Conservation (phyloP, 176 grass and related monocot genomes). For the Ensete ventricosum region DNA sequence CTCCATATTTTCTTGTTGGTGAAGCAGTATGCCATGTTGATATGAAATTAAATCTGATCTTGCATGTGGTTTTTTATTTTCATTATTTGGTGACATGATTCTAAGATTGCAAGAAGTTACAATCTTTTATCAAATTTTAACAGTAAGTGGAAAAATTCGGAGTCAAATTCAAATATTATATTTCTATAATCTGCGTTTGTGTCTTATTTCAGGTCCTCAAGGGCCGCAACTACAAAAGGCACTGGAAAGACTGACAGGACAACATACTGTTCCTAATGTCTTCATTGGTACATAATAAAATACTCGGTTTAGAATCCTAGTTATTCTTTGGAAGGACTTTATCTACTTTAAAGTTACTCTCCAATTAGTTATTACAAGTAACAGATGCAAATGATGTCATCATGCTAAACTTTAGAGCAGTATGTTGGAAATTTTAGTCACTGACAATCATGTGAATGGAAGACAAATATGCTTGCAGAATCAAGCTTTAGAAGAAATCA, state of each 20-base stretch:
- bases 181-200: neutral
- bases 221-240: conserved; percentile 11
- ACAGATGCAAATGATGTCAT: too few relatives aligned
- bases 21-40: too few relatives aligned
- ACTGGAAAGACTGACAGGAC: conserved; percentile 5
- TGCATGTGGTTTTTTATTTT: too few relatives aligned
- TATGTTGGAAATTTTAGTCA: too few relatives aligned
- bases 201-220: conserved; percentile 13
- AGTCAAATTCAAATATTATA: neutral
- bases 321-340: neutral
- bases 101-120: too few relatives aligned
- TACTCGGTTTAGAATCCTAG: neutral
- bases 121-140: neutral
- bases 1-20: too few relatives aligned
- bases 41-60: too few relatives aligned
- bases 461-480: too few relatives aligned
- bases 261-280: conserved; percentile 15
- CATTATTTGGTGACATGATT: too few relatives aligned
- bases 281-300: neutral
- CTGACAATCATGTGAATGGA: too few relatives aligned
- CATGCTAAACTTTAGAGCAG: too few relatives aligned
- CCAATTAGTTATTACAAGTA: neutral
- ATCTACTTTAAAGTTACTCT: neutral
- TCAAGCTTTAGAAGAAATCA: too few relatives aligned
- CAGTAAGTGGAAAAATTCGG: neutral